Evolutionary conservation across 805 yeast genomes (phyloP).

Genomic region (Lipomyces anomalus): DNA sequence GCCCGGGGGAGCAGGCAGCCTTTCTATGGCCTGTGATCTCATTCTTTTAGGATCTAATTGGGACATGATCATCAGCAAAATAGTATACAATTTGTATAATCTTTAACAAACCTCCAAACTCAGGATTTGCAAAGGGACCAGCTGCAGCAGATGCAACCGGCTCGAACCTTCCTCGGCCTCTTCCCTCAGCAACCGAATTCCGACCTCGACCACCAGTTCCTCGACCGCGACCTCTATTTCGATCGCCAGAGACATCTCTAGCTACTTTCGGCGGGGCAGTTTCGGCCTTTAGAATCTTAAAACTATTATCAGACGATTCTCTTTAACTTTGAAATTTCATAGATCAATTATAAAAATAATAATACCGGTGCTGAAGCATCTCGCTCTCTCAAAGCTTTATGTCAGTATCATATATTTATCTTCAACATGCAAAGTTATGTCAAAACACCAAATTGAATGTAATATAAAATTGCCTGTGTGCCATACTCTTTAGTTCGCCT

Average conservation of each 20-base stretch:
- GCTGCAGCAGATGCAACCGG: constrained; percentile 14
- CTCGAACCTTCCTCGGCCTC: constrained; percentile 9
- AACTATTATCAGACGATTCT: background rate
- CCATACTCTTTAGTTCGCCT: constrained; percentile 73
- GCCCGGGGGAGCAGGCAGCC: background rate
- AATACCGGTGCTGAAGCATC: constrained; percentile 17
- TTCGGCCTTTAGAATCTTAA: background rate
- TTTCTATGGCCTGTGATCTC: constrained; percentile 5
- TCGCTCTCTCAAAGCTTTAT: constrained; percentile 10
- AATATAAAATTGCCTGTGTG: constrained; percentile 49
- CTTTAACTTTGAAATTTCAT: background rate
- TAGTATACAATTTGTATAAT: background rate
- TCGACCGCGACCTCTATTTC: constrained; percentile 8
- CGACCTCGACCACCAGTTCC: no score
- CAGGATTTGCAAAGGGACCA: constrained; percentile 22
- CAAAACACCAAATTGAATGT: background rate
- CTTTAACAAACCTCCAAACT: constrained; percentile 11
- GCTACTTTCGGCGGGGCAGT: background rate
- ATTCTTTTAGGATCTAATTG: constrained; percentile 1
- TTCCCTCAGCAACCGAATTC: no score
- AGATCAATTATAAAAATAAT: background rate
- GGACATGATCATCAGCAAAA: background rate
- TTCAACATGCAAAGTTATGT: background rate
- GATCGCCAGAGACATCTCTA: background rate
- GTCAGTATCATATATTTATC: background rate